Conservation (phyloP, 1,284 basidiomycete genomes). For the Puccinia polysora region DNA sequence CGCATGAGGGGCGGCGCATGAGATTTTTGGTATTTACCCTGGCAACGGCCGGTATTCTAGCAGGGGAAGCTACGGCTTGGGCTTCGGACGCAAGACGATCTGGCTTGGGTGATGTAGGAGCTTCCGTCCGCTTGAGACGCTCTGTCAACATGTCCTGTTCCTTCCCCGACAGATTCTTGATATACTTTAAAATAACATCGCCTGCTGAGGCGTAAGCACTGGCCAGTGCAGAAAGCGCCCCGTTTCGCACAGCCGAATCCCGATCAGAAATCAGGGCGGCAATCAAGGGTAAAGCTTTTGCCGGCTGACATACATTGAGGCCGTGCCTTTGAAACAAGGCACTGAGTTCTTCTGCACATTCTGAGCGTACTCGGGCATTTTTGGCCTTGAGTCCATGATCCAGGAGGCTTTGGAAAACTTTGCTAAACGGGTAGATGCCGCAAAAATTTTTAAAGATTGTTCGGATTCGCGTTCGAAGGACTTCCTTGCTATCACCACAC, state of each 20-base stretch:
- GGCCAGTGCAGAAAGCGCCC: conserved; percentile 72
- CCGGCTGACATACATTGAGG: conserved; percentile 66
- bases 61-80: conserved; percentile 33
- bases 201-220: conserved; percentile 78
- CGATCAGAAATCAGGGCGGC: conserved; percentile 81
- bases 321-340: conserved; percentile 75
- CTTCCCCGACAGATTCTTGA: conserved; percentile 72
- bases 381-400: conserved; percentile 82
- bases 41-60: conserved; percentile 18
- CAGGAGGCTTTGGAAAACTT: conserved; percentile 77
- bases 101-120: conserved; percentile 38
- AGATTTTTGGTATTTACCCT: conserved; percentile 22
- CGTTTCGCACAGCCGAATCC: conserved; percentile 76
- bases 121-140: conserved; percentile 72
- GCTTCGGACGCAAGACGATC: conserved; percentile 23
- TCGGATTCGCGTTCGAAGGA: conserved; percentile 55
- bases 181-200: conserved; percentile 75
- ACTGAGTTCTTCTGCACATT: conserved; percentile 74
- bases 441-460: conserved; percentile 57
- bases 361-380: conserved; percentile 82
- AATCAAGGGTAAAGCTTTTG: conserved; percentile 71
- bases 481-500: conserved; percentile 58
- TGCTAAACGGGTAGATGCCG: conserved; percentile 76
- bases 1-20: conserved; percentile 64
- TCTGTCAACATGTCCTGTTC: conserved; percentile 89